These are phyloP conservation scores for Phaseolus coccineus DNA, from an alignment of 331 rosid genomes.

Conservation along the genomic window DNA sequence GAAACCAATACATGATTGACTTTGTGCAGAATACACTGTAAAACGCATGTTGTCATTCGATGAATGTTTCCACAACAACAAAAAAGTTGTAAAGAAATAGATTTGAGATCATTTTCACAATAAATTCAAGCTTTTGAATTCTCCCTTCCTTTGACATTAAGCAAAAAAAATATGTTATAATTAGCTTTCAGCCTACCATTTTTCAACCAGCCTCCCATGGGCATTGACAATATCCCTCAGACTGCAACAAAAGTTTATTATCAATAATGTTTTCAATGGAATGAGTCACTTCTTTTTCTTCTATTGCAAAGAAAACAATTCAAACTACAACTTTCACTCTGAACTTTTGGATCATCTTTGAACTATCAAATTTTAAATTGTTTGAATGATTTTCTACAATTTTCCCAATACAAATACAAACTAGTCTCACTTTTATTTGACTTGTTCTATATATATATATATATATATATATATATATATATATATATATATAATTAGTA, in stretches of 20 bases:
- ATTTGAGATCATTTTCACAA: too few relatives aligned
- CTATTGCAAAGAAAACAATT: not conserved
- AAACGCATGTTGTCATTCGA: too few relatives aligned
- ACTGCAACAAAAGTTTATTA: too few relatives aligned
- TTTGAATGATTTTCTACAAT: too few relatives aligned
- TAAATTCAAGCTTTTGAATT: conserved; percentile 8
- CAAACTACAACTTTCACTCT: not conserved
- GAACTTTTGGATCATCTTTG: not conserved
- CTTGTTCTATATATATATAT: too few relatives aligned
- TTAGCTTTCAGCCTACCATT: not conserved
- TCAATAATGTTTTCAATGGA: too few relatives aligned
- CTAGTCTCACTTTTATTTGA: too few relatives aligned
- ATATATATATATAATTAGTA: too few relatives aligned
- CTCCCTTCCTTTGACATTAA: not conserved
- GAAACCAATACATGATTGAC: not conserved
- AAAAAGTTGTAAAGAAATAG: not conserved
- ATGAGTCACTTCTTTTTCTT: not conserved
- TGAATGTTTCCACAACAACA: not conserved
- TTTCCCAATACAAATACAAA: not conserved
- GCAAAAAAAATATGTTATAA: not conserved
- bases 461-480: too few relatives aligned
- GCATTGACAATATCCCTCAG: not conserved
- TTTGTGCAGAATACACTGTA: too few relatives aligned
- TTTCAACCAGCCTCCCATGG: not conserved
- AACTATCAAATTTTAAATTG: too few relatives aligned